Evolutionary conservation across 805 yeast species (phyloP), one percentile per base, ranked within the genome.

Genomic region (Kuraishia capsulata): DNA sequence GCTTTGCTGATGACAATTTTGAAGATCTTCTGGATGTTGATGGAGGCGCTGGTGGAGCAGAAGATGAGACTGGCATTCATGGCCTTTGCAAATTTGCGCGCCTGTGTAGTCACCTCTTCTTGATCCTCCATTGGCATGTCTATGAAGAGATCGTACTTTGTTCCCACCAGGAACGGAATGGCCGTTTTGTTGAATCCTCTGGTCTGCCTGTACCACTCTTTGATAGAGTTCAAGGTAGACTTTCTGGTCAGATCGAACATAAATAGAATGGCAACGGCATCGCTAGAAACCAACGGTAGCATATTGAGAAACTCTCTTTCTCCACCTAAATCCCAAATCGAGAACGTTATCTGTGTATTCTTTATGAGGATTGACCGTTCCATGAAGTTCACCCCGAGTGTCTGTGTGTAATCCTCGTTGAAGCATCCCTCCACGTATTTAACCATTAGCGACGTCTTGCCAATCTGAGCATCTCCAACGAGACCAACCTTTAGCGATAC

Each of bases 301-400:
- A 90, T 90, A 56, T 90, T 90, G 39, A 88, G 85, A 61, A 87
- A 90, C 58, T 92, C 97, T 38, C 85, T 74, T 50, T 89, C 95
- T 1, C 98, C 98, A 19, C 98, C 98, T 10, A 90, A 64, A 59
- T 90, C 98, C 95, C 96, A 90, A 24, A 90, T 81, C 18, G 92
- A 79, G 54, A 90, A 90, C 28, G 92, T 81, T 40, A 90, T 85
- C 47, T 85, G 87, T 3, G 96, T 88, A 42, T 84, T 79, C 40
- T 88, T 78, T 39, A 90, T 80, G 42, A 78, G 80, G 21, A 90
- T 84, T 42, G 82, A 79, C 50, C 88, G 81, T 56, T 92, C 96
- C 85, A 92, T 81, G 59, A 86, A 89, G 54, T 90, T 90, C 39
- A 92, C 97, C 4, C 98, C 98, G 38, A 87, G 64, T 0, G 98